Conservation (phyloP, 345 rosid genomes). For the Aethionema arabicum region DNA sequence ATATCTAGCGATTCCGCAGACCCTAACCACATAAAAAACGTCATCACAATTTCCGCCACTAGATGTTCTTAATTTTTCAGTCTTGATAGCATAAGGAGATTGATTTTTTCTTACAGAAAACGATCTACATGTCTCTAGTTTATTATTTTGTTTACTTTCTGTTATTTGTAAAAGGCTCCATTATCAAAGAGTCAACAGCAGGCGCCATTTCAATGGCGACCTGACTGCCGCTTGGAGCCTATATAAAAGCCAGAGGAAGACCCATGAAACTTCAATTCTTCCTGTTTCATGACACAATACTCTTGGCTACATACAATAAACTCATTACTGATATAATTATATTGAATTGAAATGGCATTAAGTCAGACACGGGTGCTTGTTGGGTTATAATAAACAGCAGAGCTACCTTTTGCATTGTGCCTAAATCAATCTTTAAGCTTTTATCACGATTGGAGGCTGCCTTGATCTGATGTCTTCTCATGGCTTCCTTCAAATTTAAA, state of each 20-base stretch:
- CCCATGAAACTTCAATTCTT: slow-evolving; percentile 26
- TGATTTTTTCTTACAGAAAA: no score
- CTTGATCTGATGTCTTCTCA: slow-evolving; percentile 37
- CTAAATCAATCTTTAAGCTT: slow-evolving; percentile 23
- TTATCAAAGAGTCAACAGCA: slow-evolving; percentile 38
- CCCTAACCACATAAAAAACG: no score
- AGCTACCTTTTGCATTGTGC: slow-evolving; percentile 40
- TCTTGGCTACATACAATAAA: slow-evolving; percentile 10
- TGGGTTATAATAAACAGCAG: slow-evolving; percentile 37
- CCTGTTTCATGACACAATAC: slow-evolving; percentile 38
- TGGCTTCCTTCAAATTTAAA: slow-evolving; percentile 37
- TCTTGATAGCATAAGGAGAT: no score
- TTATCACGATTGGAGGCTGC: slow-evolving; percentile 38
- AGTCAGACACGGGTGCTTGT: slow-evolving; percentile 41
- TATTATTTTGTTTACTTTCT: no score
- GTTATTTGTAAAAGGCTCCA: slow-evolving; percentile 20
- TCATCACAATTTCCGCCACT: no score
- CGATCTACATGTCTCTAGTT: no score
- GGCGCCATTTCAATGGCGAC: slow-evolving; percentile 34
- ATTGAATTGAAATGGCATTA: slow-evolving; percentile 24
- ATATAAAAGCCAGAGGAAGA: slow-evolving; percentile 36
- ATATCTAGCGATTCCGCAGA: no score
- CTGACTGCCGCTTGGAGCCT: slow-evolving; percentile 45
- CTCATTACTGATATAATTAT: neutral
- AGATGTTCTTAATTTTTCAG: no score